Evolutionary conservation across 345 rosid genomes (phyloP), one percentile per base, ranked within the genome.

Genomic region (Mercurialis annua): DNA sequence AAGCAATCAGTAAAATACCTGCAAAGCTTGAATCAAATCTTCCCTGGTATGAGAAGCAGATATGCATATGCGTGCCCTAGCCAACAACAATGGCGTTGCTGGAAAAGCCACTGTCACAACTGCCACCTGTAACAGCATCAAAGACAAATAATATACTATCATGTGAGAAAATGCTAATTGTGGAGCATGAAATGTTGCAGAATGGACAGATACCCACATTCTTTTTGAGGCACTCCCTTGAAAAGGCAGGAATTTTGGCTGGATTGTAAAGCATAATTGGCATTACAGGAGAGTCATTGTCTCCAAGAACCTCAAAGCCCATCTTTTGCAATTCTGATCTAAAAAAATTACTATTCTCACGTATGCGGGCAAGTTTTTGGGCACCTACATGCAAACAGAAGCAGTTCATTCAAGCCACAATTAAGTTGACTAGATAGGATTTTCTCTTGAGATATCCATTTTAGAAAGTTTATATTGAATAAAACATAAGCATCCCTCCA

Each of bases 241-340:
- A 94, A 83, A 94, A 94, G 43, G 99, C 96, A 55, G 98, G 95
- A 53, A 89, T 94, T 78, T 94, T 91, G 15, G 95, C 96, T 21
- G 98, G 96, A 77, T 94, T 87, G 80, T 94, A 94, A 67, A 94
- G 89, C 99, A 94, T 94, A 64, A 94, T 91, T 14, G 99, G 96
- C 97, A 94, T 91, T 33, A 94, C 83, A n/a, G 99, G 98, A 38
- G 99, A 94, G 79, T 94, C 99, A 44, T 85, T 83, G 74, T 94
- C 99, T 68, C 99, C 99, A 64, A 94, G 86, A 74, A 91, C 99
- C 75, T 94, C 97, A 66, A 94, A 91, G 5, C 99, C 99, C 99
- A 87, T 87, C 66, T 91, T 91, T 72, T 83, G 86, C 71, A 94
- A 75, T 77, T 89, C 97, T 59, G 99, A 87, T 78, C 97, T 81